Evolutionary conservation across 208 protist genomes (phyloP), one percentile per base, ranked within the genome.

Genomic region (Leishmania gerbilli): DNA sequence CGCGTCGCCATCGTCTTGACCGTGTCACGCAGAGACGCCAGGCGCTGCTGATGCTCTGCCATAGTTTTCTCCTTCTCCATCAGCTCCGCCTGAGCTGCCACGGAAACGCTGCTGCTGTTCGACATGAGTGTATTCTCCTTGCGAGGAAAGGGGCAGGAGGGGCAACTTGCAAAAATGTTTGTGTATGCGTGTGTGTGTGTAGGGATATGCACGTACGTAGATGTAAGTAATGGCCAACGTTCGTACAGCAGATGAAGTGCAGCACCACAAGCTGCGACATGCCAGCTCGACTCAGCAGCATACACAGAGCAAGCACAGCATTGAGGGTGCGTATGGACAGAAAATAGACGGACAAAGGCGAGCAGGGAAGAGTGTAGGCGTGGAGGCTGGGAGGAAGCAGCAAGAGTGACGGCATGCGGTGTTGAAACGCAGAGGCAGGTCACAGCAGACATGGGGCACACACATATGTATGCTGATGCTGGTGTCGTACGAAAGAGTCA

Each of bases 41-140:
- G 81, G 34, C 91, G 89, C 89, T 97, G 93, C 89, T 98, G 95
- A 64, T 91, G 90, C 83, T 98, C 93, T 75, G 92, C 74, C 40
- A 96, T 86, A 15, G 89, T 78, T 86, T 96, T 96, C 88, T 96
- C 92, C 88, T 93, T 94, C 89, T 98, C 95, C 92, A 96, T 94
- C 71, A 96, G 89, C 85, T 98, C 93, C 58, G 93, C 93, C 88
- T 96, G 88, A 19, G 90, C 93, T 21, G 88, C 88, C 19, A 90
- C 90, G 0, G 90, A 87, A 37, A 88, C 84, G 75, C 79, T 76
- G 55, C 87, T 58, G 65, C 89, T 91, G 65, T 77, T 92, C 19
- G 87, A 90, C 86, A 93, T 93, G 0, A 21, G 51, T 27, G 42
- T 19, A 51, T 42, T 72, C 21, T 53, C 19, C 24, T 47, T 15